Percentiles rank a stretch among this genome's conserved stretches.
Conservation (phyloP, 1,284 basidiomycete genomes). For the Ganoderma lingzhi region DNA sequence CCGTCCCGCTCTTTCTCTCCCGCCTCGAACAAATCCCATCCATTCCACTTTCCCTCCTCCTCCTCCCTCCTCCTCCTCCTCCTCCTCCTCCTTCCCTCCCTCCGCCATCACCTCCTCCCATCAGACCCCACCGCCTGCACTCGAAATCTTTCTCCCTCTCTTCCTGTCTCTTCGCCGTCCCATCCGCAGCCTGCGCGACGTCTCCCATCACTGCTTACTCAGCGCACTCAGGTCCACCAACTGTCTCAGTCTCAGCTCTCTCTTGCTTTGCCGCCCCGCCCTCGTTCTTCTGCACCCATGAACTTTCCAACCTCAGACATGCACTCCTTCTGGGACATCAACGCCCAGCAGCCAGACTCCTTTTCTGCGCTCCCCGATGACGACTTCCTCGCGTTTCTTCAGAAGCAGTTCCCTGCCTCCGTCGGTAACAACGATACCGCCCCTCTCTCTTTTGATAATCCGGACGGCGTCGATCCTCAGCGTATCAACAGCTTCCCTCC, state of each 20-base stretch:
- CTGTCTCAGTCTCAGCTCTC: constrained; percentile 27
- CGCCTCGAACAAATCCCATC: constrained; percentile 20
- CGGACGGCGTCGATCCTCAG: constrained; percentile 64
- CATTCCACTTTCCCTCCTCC: constrained; percentile 25
- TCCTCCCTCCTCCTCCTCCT: constrained; percentile 23
- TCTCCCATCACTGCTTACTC: constrained; percentile 26
- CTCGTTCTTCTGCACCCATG: constrained; percentile 38
- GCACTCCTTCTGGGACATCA: constrained; percentile 72
- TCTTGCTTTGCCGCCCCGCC: constrained; percentile 14
- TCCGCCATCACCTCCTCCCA: constrained; percentile 18
- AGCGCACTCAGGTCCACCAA: constrained; percentile 27
- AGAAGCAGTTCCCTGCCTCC: constrained; percentile 68
- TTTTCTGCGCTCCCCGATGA: constrained; percentile 76
- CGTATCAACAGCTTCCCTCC: constrained; percentile 52
- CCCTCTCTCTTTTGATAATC: constrained; percentile 39
- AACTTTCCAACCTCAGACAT: constrained; percentile 41
- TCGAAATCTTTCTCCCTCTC: not conserved
- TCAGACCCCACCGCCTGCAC: constrained; percentile 5
- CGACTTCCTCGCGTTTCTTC: constrained; percentile 79
- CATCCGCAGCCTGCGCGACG: not conserved
- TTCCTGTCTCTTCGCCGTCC: not conserved
- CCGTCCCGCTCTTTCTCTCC: constrained; percentile 31
- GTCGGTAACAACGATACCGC: constrained; percentile 30
- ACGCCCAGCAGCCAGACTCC: constrained; percentile 56
- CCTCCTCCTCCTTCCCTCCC: constrained; percentile 22